Evolutionary conservation across 225 moss, liverwort and hornwort genomes (phyloP), one percentile per base, ranked within the genome.

Genomic region (Bryum argenteum): DNA sequence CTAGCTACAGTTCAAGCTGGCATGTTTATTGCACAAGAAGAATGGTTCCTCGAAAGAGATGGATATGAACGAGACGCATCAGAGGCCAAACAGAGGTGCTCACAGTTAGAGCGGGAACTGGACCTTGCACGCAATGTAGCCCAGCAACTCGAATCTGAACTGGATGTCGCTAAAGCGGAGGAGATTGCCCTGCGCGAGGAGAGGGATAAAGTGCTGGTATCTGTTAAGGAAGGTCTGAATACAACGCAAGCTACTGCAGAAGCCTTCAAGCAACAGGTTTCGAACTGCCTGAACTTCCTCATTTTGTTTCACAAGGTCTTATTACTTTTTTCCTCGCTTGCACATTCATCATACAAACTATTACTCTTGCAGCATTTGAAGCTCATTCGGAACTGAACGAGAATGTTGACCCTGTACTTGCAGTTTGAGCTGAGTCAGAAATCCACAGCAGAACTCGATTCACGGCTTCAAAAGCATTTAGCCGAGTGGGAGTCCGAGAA

Each of bases 11-110:
- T 66, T 45, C 75, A 81, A 79, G 79, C 81, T 72, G 81, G 78
- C 44, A 68, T 85, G 72, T 55, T 76, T 37, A 69, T 81, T 75
- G 76, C 62, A 63, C 78, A 79, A 24, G 85, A 81, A 54, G 78
- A 85, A 42, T 81, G 78, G 85, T 38, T 26, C 9, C 73, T 81
- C 52, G 67, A 78, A 45, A 79, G 57, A 59, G 76, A 62, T 44
- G 75, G 63, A 26, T 68, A 80, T 54, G 77, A 74, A 62, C 39
- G 56, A 45, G 67, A 44, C 20, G 19, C 61, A 11, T 58, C 54
- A 37, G 63, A 74, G 19, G 61, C 71, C 11, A 44, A 71, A 56
- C 62, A 58, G 71, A 71, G 67, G 41, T 71, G 70, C 40, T 6
- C 61, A 59, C 22, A 67, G 22, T 67, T 84, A 44, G 74, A 74